Base-by-base conservation (phyloP, 202 grass and related monocot species). In the Alloteropsis angusta region DNA sequence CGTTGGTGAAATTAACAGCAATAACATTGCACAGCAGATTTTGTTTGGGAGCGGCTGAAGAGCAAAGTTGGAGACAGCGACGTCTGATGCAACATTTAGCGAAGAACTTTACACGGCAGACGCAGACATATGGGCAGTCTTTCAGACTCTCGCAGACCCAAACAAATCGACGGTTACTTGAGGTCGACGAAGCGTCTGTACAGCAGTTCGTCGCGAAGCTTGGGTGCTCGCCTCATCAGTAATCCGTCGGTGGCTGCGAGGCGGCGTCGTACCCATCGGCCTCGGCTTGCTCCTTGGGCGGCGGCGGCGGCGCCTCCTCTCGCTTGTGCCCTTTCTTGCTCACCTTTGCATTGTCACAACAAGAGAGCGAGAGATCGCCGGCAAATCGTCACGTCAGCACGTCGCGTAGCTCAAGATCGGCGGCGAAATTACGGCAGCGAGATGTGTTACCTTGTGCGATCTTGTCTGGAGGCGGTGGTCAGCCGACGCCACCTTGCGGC, bases 401-500 rank as follows among this genome's bases (percentile, higher is more conserved):
- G 63, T 12, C 7, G 9, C 36, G 70, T 49, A 5, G 32, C 2
- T 39, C 32, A 43, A 59, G 26, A 28, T 18, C 17, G 26, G 36
- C 4, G 32, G 32, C 19, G 15, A 64, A 22, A n/a, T 10, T 8
- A 38, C 47, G 47, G 28, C 28, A 7, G 15, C 16, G 36, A 43
- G 22, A 36, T 70, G 22, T n/a, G 48, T 85, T 73, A 99, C 96
- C 86, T 99, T 93, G 72, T 88, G 90, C 8, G 86, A 87, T 36
- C 86, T 92, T 37, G 72, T 60, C 1, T 77, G 69, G 34, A 61
- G 66, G 18, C 82, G 86, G 69, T 87, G 84, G 21, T 90, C 87
- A 47, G 72, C 76, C 38, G 78, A 76, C 16, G 65, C 82, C 37
- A 77, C 72, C 82, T 93, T 99, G 18, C 84, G 82, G 2, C 83